Evolutionary conservation across 2,329 filamentous ascomycete species (phyloP), one percentile per base, ranked within the genome.

Genomic region (Teratosphaeria gauchensis): DNA sequence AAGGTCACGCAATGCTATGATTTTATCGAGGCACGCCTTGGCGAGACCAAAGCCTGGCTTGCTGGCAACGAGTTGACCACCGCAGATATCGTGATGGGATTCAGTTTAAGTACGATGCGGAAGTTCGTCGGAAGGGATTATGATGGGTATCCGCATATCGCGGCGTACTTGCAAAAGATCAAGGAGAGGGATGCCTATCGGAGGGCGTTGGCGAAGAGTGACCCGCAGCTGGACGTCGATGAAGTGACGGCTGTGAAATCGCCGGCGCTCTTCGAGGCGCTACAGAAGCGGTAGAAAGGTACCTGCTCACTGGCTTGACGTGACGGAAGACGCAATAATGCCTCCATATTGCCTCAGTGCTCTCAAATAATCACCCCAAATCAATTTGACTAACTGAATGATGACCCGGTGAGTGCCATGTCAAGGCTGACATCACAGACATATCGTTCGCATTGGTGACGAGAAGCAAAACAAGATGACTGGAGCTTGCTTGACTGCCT

Each of bases 61-160:
- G 84, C 82, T 0, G 86, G 85, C 2, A 72, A 78, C 0, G 76
- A 84, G 55, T 82, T 89, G 59, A 87, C 83, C 0, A 83, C 77
- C 0, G 86, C 86, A 1, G 86, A 89, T 70, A 75, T 87, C 46
- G 87, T 88, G 83, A 74, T 73, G 4, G 76, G 85, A 0, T 86
- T 81, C 65, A 75, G 77, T 14, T 72, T 88, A 35, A 86, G 84
- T 0, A 88, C 84, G 1, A 78, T 83, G 77, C 75, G 85, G 21
- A 54, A 61, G 51, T 69, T 69, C 58, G 54, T 52, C 12, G 58
- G 59, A 31, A 30, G 63, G 11, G 66, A 69, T 59, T 53, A 68
- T 31, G 61, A 56, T 33, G 19, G 31, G 8, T 67, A 66, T 57
- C 42, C 56, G 54, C 63, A 65, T 19, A 64, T 73, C 16, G 53